phyloP scores from a whole-genome alignment of 2,329 filamentous ascomycete genomes.

The Ophiostoma piceae region DNA sequence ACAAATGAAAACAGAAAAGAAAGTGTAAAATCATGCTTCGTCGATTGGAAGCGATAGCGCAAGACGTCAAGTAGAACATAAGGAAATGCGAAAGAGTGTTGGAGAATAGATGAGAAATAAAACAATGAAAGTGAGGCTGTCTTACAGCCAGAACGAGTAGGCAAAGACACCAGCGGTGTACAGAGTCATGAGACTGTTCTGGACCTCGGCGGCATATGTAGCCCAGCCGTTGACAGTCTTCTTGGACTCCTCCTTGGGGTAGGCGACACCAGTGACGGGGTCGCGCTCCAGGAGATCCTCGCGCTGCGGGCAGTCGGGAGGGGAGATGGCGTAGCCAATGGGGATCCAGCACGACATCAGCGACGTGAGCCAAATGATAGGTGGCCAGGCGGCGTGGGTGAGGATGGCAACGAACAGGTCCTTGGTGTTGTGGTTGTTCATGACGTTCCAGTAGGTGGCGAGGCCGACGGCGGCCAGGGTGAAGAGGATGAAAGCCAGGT shows the following conservation, averaged over 20 bases:
- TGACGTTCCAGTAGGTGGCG: constrained; percentile 48
- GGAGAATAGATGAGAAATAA: not conserved
- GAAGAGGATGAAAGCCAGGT: constrained; percentile 50
- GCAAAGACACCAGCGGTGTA: constrained; percentile 39
- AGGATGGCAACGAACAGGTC: constrained; percentile 47
- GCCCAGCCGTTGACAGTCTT: constrained; percentile 38
- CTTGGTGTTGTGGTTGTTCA: constrained; percentile 35
- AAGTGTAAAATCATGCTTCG: not conserved
- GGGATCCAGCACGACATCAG: constrained; percentile 55
- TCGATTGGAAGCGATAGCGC: not conserved
- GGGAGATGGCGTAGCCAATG: constrained; percentile 56
- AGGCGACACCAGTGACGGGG: constrained; percentile 48
- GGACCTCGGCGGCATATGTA: constrained; percentile 49
- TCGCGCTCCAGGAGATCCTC: constrained; percentile 50
- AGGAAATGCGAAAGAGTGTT: not conserved
- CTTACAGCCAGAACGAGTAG: not conserved
- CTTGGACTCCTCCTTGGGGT: constrained; percentile 42
- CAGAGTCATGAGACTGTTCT: constrained; percentile 47
- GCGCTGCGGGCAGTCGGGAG: constrained; percentile 43
- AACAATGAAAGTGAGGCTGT: not conserved
- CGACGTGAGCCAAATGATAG: constrained; percentile 44
- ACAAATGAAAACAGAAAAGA: not conserved
- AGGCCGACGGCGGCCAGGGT: constrained; percentile 48
- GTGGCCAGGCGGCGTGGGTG: constrained; percentile 59
- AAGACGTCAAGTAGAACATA: not conserved